Percentiles rank a stretch among this genome's conserved stretches.
phyloP scores from a whole-genome alignment of 345 rosid genomes.

The Eucalyptus regnans region DNA sequence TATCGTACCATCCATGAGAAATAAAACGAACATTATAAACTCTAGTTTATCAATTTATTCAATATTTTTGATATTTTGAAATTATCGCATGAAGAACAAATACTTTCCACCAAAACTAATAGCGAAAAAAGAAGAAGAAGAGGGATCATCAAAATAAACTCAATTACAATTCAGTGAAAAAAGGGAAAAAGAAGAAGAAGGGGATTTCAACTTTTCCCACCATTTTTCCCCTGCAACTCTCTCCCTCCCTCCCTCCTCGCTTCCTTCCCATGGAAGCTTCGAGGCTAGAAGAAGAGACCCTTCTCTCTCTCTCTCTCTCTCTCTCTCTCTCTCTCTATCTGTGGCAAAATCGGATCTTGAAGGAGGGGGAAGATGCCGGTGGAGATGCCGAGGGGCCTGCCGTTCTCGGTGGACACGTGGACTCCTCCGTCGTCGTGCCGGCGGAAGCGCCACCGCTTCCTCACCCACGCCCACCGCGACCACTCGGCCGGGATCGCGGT shows the following conservation, averaged over 20 bases:
- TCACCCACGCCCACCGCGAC: slow-evolving; percentile 80
- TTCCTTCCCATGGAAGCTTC: not conserved
- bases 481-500: slow-evolving; percentile 49
- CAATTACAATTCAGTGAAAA: not conserved
- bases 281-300: not conserved
- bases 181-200: not conserved
- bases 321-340: not conserved
- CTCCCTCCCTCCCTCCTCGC: not conserved
- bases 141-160: not conserved
- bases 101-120: not conserved
- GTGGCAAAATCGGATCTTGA: not conserved
- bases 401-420: slow-evolving; percentile 82
- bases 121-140: not conserved
- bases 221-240: not conserved
- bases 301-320: not conserved
- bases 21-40: not conserved
- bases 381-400: slow-evolving; percentile 80
- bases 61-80: fast-evolving
- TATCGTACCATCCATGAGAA: not conserved
- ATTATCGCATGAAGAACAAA: not conserved
- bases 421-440: slow-evolving; percentile 31
- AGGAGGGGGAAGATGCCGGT: slow-evolving; percentile 28
- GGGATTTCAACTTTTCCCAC: not conserved
- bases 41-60: not conserved
- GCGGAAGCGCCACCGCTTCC: slow-evolving; percentile 66